Percentiles rank a stretch among this genome's conserved stretches.
Evolutionary conservation across 2,329 filamentous ascomycete genomes (phyloP).

Genomic region (Tolypocladium capitatum): DNA sequence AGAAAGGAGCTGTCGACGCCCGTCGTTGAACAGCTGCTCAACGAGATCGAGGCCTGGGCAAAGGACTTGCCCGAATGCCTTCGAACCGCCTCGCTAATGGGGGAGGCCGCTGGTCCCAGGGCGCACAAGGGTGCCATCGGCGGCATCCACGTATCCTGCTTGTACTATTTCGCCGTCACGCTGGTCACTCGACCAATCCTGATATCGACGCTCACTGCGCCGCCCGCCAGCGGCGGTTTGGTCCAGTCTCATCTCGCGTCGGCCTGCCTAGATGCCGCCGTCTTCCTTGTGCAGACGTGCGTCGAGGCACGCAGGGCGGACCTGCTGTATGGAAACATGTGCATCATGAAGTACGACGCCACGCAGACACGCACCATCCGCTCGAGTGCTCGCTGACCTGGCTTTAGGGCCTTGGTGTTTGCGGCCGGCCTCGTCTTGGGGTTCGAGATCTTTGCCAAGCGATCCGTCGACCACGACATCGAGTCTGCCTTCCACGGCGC

Average conservation of each 20-base stretch:
- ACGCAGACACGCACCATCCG: rapidly evolving
- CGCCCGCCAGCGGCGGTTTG: constrained; percentile 13
- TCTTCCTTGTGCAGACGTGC: constrained; percentile 42
- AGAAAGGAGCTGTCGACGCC: constrained; percentile 18
- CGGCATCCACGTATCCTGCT: constrained; percentile 40
- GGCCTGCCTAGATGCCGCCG: constrained; percentile 41
- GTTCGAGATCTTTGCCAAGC: constrained; percentile 39
- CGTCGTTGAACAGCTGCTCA: constrained; percentile 25
- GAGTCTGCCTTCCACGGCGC: constrained; percentile 36
- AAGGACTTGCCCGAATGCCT: constrained; percentile 25
- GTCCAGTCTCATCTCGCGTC: constrained; percentile 27
- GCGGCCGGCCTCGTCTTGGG: constrained; percentile 43
- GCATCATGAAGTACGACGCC: constrained; percentile 38
- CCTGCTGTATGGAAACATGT: constrained; percentile 40
- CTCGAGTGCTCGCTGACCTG: neutral
- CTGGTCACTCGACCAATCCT: constrained; percentile 42
- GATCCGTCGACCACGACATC: constrained; percentile 28
- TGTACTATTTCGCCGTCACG: constrained; percentile 47
- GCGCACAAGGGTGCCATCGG: constrained; percentile 25
- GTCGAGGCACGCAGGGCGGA: constrained; percentile 30
- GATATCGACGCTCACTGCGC: constrained; percentile 32
- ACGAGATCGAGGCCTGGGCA: constrained; percentile 31
- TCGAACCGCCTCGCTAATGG: constrained; percentile 11
- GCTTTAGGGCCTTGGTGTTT: constrained; percentile 36
- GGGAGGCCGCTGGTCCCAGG: neutral